Conservation (phyloP, 2,329 filamentous ascomycete species). For the Aspergillus spinulosporus region DNA sequence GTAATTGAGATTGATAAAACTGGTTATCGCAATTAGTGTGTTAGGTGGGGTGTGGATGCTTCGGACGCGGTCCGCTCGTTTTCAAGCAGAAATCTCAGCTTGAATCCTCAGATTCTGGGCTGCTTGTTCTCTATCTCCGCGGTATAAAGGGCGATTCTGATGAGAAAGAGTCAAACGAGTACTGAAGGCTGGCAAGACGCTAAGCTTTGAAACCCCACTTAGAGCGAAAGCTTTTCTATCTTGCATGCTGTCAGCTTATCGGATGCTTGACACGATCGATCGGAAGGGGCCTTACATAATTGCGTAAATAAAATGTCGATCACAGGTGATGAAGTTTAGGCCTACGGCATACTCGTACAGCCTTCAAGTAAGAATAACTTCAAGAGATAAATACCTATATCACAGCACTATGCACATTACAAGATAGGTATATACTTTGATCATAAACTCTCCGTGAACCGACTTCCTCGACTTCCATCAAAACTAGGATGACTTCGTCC, state of each 20-base stretch:
- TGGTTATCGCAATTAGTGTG: slow-evolving; percentile 1
- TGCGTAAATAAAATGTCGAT: background rate
- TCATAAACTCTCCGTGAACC: slow-evolving; percentile 44
- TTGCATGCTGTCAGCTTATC: slow-evolving; percentile 1
- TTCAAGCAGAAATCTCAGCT: background rate
- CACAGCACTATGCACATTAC: slow-evolving; percentile 10
- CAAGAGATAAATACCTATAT: background rate
- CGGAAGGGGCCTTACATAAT: background rate
- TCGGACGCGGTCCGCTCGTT: background rate
- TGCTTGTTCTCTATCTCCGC: background rate
- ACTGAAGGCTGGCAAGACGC: background rate
- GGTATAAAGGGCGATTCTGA: background rate
- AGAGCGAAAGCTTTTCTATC: background rate
- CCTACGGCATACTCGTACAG: background rate
- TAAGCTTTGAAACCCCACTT: slow-evolving; percentile 10
- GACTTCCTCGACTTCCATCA: slow-evolving; percentile 49
- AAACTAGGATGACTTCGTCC: slow-evolving; percentile 45
- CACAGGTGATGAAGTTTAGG: background rate
- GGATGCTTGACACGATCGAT: background rate
- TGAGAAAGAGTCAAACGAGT: background rate
- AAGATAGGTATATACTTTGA: slow-evolving; percentile 9
- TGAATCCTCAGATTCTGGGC: background rate
- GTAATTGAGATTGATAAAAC: background rate
- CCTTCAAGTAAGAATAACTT: background rate
- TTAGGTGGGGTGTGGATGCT: background rate